Percentiles rank a stretch among this genome's conserved stretches.
phyloP scores from a whole-genome alignment of 129 eudicot species.

The Saposhnikovia divaricata region DNA sequence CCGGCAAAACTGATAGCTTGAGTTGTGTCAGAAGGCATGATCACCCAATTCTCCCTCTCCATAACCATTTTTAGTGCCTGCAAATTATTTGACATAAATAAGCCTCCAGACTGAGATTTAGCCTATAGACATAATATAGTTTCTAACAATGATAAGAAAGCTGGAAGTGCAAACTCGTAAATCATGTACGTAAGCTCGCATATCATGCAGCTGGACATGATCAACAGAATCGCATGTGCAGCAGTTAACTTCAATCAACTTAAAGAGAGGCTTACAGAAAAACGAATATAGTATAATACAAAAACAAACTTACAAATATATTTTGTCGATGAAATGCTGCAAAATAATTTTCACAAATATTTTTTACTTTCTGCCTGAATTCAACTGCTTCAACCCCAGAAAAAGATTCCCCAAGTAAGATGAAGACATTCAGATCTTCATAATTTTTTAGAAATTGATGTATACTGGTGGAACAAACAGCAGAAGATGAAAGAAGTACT shows the following conservation, averaged over 20 bases:
- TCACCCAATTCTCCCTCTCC: conserved; percentile 82
- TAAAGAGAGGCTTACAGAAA: neutral
- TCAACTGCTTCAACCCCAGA: conserved; percentile 81
- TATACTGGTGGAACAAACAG: conserved; percentile 81
- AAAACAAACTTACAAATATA: conserved; percentile 55
- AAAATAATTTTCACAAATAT: conserved; percentile 68
- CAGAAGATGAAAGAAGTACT: conserved; percentile 80
- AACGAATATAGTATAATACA: neutral
- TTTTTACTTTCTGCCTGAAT: conserved; percentile 71
- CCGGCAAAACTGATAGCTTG: conserved; percentile 79
- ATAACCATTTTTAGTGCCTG: conserved; percentile 90
- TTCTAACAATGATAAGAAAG: neutral
- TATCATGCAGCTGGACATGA: neutral
- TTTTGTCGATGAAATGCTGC: conserved; percentile 84
- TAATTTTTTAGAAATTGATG: conserved; percentile 81
- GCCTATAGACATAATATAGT: neutral
- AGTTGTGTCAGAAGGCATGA: conserved; percentile 60
- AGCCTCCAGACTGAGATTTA: neutral
- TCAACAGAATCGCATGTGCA: neutral
- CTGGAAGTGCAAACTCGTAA: neutral
- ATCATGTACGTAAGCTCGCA: neutral
- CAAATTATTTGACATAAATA: conserved; percentile 8
- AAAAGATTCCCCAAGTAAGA: conserved; percentile 89
- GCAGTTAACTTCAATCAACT: neutral
- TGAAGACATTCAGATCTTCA: conserved; percentile 72